These are phyloP conservation scores for Colletotrichum eremochloae DNA, from an alignment of 2,329 filamentous ascomycete genomes.

Conservation along the genomic window DNA sequence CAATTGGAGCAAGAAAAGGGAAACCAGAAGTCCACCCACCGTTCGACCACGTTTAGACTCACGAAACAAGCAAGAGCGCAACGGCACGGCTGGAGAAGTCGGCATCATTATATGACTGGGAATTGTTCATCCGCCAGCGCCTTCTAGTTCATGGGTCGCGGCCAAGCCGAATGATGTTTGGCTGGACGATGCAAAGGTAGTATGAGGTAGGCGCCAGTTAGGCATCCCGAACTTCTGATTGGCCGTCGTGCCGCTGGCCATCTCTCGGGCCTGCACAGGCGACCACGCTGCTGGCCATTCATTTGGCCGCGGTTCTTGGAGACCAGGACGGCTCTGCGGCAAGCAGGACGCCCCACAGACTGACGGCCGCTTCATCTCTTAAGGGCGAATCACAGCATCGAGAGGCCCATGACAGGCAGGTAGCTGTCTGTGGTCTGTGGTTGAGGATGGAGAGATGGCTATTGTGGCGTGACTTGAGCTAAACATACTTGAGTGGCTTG, in stretches of 20 bases:
- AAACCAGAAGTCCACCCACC: constrained; percentile 36
- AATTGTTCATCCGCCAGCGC: constrained; percentile 25
- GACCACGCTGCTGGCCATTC: constrained; percentile 37
- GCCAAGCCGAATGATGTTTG: constrained; percentile 39
- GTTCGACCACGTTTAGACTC: constrained; percentile 28
- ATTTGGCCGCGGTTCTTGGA: constrained; percentile 35
- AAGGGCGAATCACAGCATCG: constrained; percentile 28
- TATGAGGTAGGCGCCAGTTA: constrained; percentile 43
- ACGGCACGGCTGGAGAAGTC: constrained; percentile 32
- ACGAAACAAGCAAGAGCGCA: constrained; percentile 37
- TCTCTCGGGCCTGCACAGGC: constrained; percentile 37
- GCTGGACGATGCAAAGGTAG: constrained; percentile 40
- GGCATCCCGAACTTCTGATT: constrained; percentile 34
- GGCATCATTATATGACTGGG: constrained; percentile 41
- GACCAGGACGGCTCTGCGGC: constrained; percentile 19
- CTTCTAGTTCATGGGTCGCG: constrained; percentile 34
- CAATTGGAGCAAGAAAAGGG: constrained; percentile 24
- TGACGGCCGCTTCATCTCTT: constrained; percentile 10
- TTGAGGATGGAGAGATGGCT: background rate
- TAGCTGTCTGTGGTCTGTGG: background rate
- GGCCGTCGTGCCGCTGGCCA: constrained; percentile 41
- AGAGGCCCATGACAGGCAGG: background rate
- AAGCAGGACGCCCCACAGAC: constrained; percentile 4
- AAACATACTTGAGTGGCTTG: background rate
- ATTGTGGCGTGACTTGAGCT: background rate